phyloP scores from a whole-genome alignment of 2,329 filamentous ascomycete genomes.

The Aspergillus sp. region DNA sequence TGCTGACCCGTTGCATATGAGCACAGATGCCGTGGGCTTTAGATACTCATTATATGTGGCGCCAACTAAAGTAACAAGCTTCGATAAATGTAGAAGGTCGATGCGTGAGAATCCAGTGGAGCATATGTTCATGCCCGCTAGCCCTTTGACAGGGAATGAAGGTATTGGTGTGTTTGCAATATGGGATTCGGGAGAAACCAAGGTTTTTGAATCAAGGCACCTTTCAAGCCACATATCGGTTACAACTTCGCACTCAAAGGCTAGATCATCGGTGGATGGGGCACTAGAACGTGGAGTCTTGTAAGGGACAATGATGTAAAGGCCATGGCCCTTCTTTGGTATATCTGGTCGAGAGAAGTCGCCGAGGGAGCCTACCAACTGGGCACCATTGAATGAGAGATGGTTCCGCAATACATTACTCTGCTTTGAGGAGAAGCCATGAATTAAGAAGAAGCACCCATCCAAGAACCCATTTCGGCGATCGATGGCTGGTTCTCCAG shows the following conservation, averaged over 20 bases:
- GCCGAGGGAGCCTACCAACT: constrained; percentile 33
- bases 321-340: constrained; percentile 32
- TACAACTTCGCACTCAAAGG: constrained; percentile 53
- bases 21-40: constrained; percentile 67
- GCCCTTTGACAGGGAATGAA: constrained; percentile 67
- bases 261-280: constrained; percentile 41
- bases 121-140: constrained; percentile 69
- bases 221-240: constrained; percentile 94
- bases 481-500: constrained; percentile 21
- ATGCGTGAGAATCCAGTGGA: constrained; percentile 81
- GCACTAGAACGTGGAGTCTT: constrained; percentile 33
- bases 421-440: constrained; percentile 59
- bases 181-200: constrained; percentile 68
- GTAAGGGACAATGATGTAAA: constrained; percentile 44
- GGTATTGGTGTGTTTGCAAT: constrained; percentile 76
- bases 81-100: constrained; percentile 80
- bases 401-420: constrained; percentile 40
- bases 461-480: constrained; percentile 52
- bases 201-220: constrained; percentile 73
- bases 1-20: constrained; percentile 66
- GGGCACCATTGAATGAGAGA: constrained; percentile 42
- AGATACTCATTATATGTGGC: constrained; percentile 79
- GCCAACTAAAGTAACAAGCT: constrained; percentile 71
- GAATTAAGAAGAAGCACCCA: constrained; percentile 58
- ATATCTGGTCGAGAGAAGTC: constrained; percentile 36